phyloP scores from a whole-genome alignment of 345 rosid genomes.

The Linum lewisii region DNA sequence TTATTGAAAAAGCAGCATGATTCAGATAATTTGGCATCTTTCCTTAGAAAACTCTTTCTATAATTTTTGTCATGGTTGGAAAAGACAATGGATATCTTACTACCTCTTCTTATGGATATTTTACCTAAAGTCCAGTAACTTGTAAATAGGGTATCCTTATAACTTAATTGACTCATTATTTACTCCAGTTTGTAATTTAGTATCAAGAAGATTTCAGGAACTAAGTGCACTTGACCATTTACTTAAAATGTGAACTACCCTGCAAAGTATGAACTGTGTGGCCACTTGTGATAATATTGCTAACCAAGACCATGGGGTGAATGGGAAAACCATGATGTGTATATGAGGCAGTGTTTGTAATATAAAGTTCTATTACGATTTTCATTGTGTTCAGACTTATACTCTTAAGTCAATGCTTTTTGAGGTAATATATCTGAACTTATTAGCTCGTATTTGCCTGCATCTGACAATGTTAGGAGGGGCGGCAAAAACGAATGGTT shows the following conservation, averaged over 20 bases:
- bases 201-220: neutral
- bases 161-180: too few relatives aligned
- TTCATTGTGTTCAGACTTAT: neutral
- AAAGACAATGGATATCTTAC: neutral
- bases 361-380: neutral
- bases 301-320: neutral
- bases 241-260: too few relatives aligned
- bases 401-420: neutral
- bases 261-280: too few relatives aligned
- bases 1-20: too few relatives aligned
- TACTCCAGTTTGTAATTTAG: neutral
- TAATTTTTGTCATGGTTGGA: too few relatives aligned
- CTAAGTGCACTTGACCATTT: neutral
- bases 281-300: too few relatives aligned
- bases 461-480: slow-evolving; percentile 40
- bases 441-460: neutral
- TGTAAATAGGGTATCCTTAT: neutral
- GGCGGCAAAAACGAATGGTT: slow-evolving; percentile 79
- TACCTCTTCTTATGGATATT: neutral
- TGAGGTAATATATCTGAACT: neutral
- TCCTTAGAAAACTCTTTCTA: too few relatives aligned
- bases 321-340: neutral
- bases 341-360: neutral
- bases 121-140: neutral
- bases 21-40: neutral